Evolutionary conservation across 2,329 filamentous ascomycete species (phyloP).

Genomic region (Decorospora gaudefroyi): DNA sequence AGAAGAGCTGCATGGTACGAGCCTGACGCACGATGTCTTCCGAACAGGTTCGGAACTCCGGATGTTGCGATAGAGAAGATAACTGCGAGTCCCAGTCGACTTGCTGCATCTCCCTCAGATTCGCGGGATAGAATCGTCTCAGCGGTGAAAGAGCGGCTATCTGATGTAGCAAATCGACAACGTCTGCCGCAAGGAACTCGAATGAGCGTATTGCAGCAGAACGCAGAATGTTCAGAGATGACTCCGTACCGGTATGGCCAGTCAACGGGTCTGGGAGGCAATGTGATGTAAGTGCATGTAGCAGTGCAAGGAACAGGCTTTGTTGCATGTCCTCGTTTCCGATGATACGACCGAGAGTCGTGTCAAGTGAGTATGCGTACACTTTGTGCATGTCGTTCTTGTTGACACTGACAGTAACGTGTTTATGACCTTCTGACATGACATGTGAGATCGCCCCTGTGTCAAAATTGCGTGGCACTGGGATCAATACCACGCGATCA

Average conservation of each 20-base stretch:
- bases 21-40: slow-evolving; percentile 31
- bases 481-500: slow-evolving; percentile 48
- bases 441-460: slow-evolving; percentile 16
- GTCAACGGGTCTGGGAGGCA: slow-evolving; percentile 58
- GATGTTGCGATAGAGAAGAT: slow-evolving; percentile 40
- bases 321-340: slow-evolving; percentile 58
- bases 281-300: slow-evolving; percentile 61
- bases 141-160: slow-evolving; percentile 43
- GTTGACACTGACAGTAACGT: slow-evolving; percentile 18
- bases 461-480: background rate
- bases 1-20: slow-evolving; percentile 14
- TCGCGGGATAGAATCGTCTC: slow-evolving; percentile 52
- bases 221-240: slow-evolving; percentile 55
- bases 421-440: slow-evolving; percentile 3
- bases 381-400: slow-evolving; percentile 24
- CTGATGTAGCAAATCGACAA: slow-evolving; percentile 21
- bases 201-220: slow-evolving; percentile 58
- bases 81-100: slow-evolving; percentile 50
- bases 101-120: slow-evolving; percentile 50
- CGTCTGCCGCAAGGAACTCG: slow-evolving; percentile 34
- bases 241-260: slow-evolving; percentile 57
- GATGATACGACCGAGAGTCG: slow-evolving; percentile 54
- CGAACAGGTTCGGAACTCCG: slow-evolving; percentile 26
- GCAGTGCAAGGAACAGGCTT: slow-evolving; percentile 53
- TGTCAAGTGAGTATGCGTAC: slow-evolving; percentile 57